Conservation (phyloP, 2,329 filamentous ascomycete genomes). For the Coleophoma cylindrospora region DNA sequence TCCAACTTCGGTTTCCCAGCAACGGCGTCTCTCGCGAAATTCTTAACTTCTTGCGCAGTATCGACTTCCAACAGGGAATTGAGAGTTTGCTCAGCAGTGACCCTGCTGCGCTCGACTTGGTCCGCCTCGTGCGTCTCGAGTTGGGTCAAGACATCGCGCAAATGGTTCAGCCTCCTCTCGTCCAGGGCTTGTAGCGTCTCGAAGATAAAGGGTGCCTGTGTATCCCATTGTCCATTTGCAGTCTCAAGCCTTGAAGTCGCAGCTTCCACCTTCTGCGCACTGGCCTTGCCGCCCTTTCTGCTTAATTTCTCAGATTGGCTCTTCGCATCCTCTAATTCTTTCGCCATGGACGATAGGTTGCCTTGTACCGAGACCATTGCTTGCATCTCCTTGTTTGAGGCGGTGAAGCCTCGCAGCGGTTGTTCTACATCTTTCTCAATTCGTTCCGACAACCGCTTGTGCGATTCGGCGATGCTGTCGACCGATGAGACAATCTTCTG, state of each 20-base stretch:
- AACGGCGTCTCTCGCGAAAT: constrained; percentile 47
- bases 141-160: constrained; percentile 87
- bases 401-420: constrained; percentile 71
- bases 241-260: constrained; percentile 70
- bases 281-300: constrained; percentile 73
- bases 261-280: constrained; percentile 69
- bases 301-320: constrained; percentile 80
- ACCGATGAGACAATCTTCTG: constrained; percentile 77
- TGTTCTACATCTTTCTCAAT: constrained; percentile 86
- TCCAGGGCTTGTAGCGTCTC: constrained; percentile 89
- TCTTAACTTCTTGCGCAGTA: constrained; percentile 80
- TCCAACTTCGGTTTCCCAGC: constrained; percentile 29
- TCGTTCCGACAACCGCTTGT: constrained; percentile 72
- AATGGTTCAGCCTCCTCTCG: constrained; percentile 81
- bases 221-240: constrained; percentile 84
- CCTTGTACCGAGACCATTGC: constrained; percentile 76
- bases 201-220: constrained; percentile 90
- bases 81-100: constrained; percentile 73
- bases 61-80: constrained; percentile 81
- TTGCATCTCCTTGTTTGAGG: constrained; percentile 68
- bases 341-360: constrained; percentile 76
- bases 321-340: constrained; percentile 78
- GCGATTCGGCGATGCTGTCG: constrained; percentile 76
- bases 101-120: constrained; percentile 70
- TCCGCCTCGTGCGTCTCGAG: constrained; percentile 91